These are phyloP conservation scores for Fraxinus dipetala DNA, from an alignment of 305 asterid genomes.

Conservation along the genomic window DNA sequence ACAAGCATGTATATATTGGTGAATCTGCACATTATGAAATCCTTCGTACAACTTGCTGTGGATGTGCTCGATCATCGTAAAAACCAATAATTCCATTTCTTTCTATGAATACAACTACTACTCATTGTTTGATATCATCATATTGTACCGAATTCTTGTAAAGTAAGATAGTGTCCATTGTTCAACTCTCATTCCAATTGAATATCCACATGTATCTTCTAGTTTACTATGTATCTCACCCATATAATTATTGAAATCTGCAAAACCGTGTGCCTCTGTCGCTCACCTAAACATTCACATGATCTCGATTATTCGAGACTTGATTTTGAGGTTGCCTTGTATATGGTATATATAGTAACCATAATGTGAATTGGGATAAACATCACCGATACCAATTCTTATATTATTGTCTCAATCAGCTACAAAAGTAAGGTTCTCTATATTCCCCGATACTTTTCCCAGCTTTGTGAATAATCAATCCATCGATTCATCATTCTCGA, in stretches of 20 bases:
- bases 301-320: background rate
- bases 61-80: conserved; percentile 17
- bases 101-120: background rate
- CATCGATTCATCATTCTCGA: background rate
- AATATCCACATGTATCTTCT: background rate
- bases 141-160: background rate
- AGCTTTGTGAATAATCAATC: background rate
- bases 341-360: no score
- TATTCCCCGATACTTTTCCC: background rate
- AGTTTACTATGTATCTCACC: background rate
- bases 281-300: background rate
- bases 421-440: background rate
- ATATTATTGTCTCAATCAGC: no score
- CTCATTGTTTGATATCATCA: background rate
- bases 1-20: no score
- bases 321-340: background rate
- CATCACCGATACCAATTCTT: background rate
- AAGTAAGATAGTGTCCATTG: background rate
- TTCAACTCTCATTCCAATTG: no score
- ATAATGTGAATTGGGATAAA: background rate
- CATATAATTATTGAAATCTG: no score
- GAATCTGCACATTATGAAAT: no score
- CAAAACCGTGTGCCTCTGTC: no score
- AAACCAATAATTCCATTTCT: background rate
- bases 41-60: no score